phyloP scores from a whole-genome alignment of 2,329 filamentous ascomycete genomes.

The Amylocarpus encephaloides region DNA sequence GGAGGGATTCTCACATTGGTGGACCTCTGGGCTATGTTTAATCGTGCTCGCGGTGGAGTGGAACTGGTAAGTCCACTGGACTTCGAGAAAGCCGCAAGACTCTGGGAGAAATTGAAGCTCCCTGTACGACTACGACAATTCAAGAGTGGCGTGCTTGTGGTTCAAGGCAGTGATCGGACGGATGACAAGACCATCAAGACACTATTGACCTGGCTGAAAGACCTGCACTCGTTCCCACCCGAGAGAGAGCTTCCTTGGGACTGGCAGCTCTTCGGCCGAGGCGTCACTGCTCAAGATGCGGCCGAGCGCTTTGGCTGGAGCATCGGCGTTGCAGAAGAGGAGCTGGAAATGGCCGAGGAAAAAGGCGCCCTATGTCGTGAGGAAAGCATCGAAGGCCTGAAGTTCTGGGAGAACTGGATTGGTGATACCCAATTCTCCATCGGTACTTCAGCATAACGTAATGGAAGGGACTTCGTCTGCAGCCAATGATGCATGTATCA shows the following conservation, averaged over 20 bases:
- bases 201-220: slow-evolving; percentile 69
- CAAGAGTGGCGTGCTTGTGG: slow-evolving; percentile 89
- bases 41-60: slow-evolving; percentile 84
- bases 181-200: slow-evolving; percentile 83
- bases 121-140: slow-evolving; percentile 84
- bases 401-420: slow-evolving; percentile 79
- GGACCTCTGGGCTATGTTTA: slow-evolving; percentile 92
- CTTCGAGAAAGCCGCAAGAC: slow-evolving; percentile 79
- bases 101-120: slow-evolving; percentile 83
- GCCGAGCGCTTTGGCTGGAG: slow-evolving; percentile 95
- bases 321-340: slow-evolving; percentile 89
- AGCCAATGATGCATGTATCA: neutral
- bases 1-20: slow-evolving; percentile 87
- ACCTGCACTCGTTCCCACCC: slow-evolving; percentile 61
- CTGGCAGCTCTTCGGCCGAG: slow-evolving; percentile 70
- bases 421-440: slow-evolving; percentile 14
- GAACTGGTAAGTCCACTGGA: slow-evolving; percentile 89
- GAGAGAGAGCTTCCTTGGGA: slow-evolving; percentile 66
- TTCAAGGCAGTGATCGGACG: slow-evolving; percentile 79
- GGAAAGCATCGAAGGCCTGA: slow-evolving; percentile 81
- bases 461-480: neutral
- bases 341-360: slow-evolving; percentile 96
- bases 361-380: slow-evolving; percentile 81
- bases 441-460: slow-evolving; percentile 3
- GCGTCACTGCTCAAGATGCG: slow-evolving; percentile 82